phyloP scores from a whole-genome alignment of 2,329 filamentous ascomycete species.

The Pseudopyricularia javanii region DNA sequence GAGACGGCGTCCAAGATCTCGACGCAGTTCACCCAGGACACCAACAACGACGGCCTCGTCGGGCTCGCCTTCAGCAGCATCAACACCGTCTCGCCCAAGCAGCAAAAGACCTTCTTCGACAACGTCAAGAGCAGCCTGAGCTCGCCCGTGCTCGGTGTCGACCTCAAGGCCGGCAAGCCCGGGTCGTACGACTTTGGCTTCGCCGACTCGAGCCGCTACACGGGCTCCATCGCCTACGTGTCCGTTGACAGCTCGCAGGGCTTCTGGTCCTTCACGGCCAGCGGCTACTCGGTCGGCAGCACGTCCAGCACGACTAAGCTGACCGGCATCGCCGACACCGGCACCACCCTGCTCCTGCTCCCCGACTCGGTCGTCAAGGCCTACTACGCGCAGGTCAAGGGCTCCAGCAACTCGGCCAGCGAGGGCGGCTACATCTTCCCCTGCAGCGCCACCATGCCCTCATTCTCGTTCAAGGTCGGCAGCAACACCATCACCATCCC shows the following conservation, averaged over 20 bases:
- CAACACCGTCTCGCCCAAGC: slow-evolving; percentile 15
- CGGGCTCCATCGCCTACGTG: slow-evolving; percentile 19
- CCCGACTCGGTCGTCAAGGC: slow-evolving; percentile 29
- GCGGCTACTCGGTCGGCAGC: slow-evolving; percentile 16
- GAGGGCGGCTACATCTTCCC: slow-evolving; percentile 40
- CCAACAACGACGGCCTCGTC: slow-evolving; percentile 11
- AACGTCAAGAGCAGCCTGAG: slow-evolving; percentile 17
- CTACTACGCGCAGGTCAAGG: slow-evolving; percentile 37
- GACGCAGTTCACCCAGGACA: slow-evolving; percentile 12
- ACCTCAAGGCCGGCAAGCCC: slow-evolving; percentile 16
- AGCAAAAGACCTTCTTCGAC: slow-evolving; percentile 21
- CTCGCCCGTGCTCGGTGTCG: slow-evolving; percentile 43
- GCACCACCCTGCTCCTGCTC: slow-evolving; percentile 44
- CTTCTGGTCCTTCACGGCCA: slow-evolving; percentile 24
- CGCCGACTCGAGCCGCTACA: slow-evolving; percentile 16
- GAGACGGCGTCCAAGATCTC: slow-evolving; percentile 16
- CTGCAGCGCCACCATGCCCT: slow-evolving; percentile 32
- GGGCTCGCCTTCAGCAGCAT: slow-evolving; percentile 16
- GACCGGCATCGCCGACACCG: slow-evolving; percentile 44
- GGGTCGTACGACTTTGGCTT: slow-evolving; percentile 26
- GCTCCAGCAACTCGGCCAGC: slow-evolving; percentile 22
- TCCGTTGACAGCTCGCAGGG: slow-evolving; percentile 18
- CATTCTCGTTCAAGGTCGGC: slow-evolving; percentile 35
- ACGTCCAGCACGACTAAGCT: slow-evolving; percentile 12
- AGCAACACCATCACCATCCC: slow-evolving; percentile 32